Percentiles rank a stretch among this genome's conserved stretches.
Conservation (phyloP, 257 asterid species). For the Echites panduratus region DNA sequence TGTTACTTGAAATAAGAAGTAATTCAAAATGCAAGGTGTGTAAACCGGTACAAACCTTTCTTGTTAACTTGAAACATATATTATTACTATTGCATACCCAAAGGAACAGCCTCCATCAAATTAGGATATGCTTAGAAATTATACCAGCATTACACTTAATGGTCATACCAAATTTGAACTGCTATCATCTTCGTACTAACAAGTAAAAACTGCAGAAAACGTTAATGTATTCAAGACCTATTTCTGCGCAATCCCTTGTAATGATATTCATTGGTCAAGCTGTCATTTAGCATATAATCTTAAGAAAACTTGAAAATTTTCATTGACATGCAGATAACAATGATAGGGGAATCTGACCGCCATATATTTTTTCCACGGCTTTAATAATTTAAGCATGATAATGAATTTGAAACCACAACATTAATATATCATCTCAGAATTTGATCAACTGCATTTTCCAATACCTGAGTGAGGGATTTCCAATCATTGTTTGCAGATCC, state of each 20-base stretch:
- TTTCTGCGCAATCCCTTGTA: neutral
- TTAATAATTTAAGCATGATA: neutral
- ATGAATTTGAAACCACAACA: neutral
- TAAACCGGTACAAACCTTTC: neutral
- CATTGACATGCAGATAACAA: neutral
- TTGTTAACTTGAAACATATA: neutral
- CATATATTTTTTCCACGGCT: neutral
- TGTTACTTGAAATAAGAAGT: neutral
- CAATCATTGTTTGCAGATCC: constrained; percentile 94
- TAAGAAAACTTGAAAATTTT: neutral
- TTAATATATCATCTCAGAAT: neutral
- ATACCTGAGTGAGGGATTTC: constrained; percentile 90
- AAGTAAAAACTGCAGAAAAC: neutral
- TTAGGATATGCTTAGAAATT: neutral
- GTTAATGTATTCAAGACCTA: neutral
- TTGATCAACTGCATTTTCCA: neutral
- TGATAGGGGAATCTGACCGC: neutral
- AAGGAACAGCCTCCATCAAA: neutral
- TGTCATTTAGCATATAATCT: neutral
- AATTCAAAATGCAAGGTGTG: neutral
- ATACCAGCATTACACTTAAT: neutral
- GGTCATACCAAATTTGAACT: neutral
- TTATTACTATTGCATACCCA: neutral
- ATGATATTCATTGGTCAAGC: neutral
- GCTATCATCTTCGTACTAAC: neutral